A percentile compares a stretch with the other conserved stretches of the same genome.
phyloP scores from a whole-genome alignment of 106 monocot species.

The Triglochin maritima region DNA sequence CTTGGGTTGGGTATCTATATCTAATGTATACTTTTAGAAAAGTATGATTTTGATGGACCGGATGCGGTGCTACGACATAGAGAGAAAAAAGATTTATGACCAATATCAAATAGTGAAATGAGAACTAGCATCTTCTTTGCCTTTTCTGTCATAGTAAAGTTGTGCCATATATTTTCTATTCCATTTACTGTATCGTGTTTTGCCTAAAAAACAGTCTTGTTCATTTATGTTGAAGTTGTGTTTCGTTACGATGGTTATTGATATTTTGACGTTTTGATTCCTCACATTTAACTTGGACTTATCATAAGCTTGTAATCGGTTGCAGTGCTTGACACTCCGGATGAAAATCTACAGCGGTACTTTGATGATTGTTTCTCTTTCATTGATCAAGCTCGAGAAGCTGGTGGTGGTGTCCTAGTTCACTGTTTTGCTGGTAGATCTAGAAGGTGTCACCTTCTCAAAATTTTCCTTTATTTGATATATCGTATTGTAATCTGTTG shows the following conservation, averaged over 20 bases:
- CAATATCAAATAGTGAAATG: too few species aligned
- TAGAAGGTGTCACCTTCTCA: conserved; percentile 45
- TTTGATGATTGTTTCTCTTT: conserved; percentile 84
- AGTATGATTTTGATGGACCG: too few species aligned
- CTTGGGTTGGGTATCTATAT: too few species aligned
- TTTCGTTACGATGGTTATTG: background rate
- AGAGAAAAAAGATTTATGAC: too few species aligned
- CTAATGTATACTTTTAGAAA: too few species aligned
- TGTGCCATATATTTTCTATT: background rate
- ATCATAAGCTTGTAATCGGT: background rate
- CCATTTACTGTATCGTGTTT: conserved; percentile 1
- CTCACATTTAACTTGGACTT: background rate
- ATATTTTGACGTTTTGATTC: background rate
- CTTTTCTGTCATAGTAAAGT: background rate
- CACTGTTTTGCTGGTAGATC: conserved; percentile 98
- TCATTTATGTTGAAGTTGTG: too few species aligned
- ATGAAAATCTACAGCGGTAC: conserved; percentile 38
- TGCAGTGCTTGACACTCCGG: conserved; percentile 64
- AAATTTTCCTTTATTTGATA: background rate
- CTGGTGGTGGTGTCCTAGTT: conserved; percentile 59
- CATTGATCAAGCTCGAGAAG: conserved; percentile 59
- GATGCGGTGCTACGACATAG: too few species aligned
- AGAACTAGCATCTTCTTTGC: background rate
- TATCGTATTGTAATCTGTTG: too few species aligned
- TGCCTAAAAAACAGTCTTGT: background rate